A percentile compares a stretch with the other conserved stretches of the same genome.
Conservation (phyloP, 805 yeast genomes). For the Candida multigemmis region DNA sequence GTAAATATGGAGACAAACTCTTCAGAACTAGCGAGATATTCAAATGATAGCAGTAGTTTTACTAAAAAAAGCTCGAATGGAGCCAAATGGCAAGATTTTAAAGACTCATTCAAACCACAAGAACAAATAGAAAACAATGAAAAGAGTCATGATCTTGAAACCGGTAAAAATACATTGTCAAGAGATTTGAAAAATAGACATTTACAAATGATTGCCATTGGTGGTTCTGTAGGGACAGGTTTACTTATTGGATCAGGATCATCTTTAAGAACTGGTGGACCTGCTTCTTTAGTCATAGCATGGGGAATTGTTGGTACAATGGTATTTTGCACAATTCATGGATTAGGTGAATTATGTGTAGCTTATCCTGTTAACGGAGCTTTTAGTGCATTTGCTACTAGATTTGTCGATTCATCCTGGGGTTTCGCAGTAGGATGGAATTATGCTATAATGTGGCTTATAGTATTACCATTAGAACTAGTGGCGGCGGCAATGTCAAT, state of each 20-base stretch:
- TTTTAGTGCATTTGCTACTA: conserved; percentile 27
- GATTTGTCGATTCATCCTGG: conserved; percentile 29
- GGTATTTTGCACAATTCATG: conserved; percentile 50
- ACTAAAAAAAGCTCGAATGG: too few species aligned
- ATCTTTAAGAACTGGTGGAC: conserved; percentile 31
- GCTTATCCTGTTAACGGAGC: conserved; percentile 31
- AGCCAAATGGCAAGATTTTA: conserved; percentile 13
- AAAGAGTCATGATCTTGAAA: neutral
- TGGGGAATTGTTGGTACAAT: conserved; percentile 48
- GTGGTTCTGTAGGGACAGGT: conserved; percentile 65
- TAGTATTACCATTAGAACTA: conserved; percentile 26
- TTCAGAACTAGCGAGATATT: too few species aligned
- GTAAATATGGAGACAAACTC: too few species aligned
- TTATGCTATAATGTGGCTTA: conserved; percentile 29
- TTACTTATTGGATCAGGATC: conserved; percentile 40
- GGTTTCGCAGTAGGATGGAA: conserved; percentile 33
- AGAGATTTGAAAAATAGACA: conserved; percentile 39
- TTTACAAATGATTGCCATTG: conserved; percentile 60
- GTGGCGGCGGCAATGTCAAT: conserved; percentile 31
- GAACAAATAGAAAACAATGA: conserved; percentile 5
- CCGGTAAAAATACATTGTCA: conserved; percentile 17
- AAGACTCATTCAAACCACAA: conserved; percentile 22
- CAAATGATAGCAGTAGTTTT: too few species aligned
- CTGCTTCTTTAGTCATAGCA: conserved; percentile 42
- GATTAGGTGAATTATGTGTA: conserved; percentile 61